A percentile compares a stretch with the other conserved stretches of the same genome.
Conservation (phyloP, 1,139 yeast genomes). For the Tardiomyces blankii region DNA sequence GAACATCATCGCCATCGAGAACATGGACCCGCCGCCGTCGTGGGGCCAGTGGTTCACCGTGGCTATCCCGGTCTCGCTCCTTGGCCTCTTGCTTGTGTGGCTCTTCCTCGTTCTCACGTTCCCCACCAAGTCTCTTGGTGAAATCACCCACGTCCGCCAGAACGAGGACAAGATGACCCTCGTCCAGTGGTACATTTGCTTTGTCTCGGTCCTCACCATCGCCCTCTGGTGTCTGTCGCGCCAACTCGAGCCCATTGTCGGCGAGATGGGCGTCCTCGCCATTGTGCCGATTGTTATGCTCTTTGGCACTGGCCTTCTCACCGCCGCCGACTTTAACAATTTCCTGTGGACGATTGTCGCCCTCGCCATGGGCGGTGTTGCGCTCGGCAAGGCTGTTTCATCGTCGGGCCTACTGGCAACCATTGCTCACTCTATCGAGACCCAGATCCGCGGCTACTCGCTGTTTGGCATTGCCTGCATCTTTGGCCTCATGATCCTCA, state of each 20-base stretch:
- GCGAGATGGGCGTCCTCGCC: conserved; percentile 86
- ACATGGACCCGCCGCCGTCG: conserved; percentile 83
- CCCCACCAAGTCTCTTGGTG: conserved; percentile 36
- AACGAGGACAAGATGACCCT: conserved; percentile 54
- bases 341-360: conserved; percentile 91
- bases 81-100: conserved; percentile 62
- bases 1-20: conserved; percentile 76
- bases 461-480: conserved; percentile 58
- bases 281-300: conserved; percentile 72
- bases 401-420: conserved; percentile 78
- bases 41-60: conserved; percentile 94
- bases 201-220: conserved; percentile 61
- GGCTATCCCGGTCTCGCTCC: conserved; percentile 63
- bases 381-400: conserved; percentile 83
- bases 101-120: conserved; percentile 54
- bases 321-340: conserved; percentile 81
- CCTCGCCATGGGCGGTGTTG: conserved; percentile 94
- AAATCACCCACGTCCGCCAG: conserved; percentile 49
- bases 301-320: conserved; percentile 78
- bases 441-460: conserved; percentile 41
- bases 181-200: conserved; percentile 60
- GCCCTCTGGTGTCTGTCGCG: conserved; percentile 77
- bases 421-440: conserved; percentile 59
- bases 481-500: conserved; percentile 68
- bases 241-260: conserved; percentile 56